These are phyloP conservation scores for Marchantia paleacea DNA, from an alignment of 225 moss, liverwort and hornwort species.

Conservation along the genomic window DNA sequence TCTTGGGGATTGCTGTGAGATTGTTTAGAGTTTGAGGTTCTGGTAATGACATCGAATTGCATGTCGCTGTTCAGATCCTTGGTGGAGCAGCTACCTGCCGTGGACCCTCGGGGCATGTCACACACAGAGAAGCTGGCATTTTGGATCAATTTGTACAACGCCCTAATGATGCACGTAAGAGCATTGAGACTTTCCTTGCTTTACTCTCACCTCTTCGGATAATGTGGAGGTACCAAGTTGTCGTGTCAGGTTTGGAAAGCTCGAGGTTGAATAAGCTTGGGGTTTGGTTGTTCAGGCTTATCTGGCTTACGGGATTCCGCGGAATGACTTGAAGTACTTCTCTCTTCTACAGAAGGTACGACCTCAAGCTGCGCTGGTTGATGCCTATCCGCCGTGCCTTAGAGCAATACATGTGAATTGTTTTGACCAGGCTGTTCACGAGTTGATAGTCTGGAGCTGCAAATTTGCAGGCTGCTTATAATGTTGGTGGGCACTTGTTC, in stretches of 20 bases:
- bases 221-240: not conserved
- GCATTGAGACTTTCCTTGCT: not conserved
- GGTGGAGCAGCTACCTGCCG: constrained; percentile 64
- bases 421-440: not conserved
- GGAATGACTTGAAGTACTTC: constrained; percentile 78
- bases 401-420: not conserved
- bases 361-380: not conserved
- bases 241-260: not conserved
- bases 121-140: constrained; percentile 85
- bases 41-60: not conserved
- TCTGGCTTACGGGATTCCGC: constrained; percentile 79
- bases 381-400: not conserved
- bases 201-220: not conserved
- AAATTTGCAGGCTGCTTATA: constrained; percentile 65
- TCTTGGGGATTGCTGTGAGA: not conserved
- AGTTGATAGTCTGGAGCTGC: not conserved
- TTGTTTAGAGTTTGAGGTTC: not conserved
- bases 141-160: constrained; percentile 88
- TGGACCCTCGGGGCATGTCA: constrained; percentile 52
- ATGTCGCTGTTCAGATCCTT: constrained; percentile 43
- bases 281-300: constrained; percentile 55
- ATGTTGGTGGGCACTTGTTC: constrained; percentile 82
- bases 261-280: not conserved
- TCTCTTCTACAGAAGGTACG: constrained; percentile 74
- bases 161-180: constrained; percentile 84